Evolutionary conservation across 129 eudicot species (phyloP), one percentile per base, ranked within the genome.

Genomic region (Dittrichia graveolens): DNA sequence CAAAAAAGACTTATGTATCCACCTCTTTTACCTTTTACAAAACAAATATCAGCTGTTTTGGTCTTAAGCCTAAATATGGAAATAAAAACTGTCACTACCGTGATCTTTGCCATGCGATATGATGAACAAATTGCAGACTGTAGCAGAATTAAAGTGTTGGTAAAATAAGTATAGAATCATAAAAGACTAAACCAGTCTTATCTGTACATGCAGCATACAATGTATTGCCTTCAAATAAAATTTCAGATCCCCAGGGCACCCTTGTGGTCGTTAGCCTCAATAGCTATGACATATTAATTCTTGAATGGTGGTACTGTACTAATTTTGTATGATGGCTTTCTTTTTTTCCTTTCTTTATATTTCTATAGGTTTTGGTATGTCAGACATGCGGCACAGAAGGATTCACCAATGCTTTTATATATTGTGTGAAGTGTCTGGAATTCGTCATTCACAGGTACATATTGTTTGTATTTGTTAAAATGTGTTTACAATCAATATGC

Each of bases 381-480:
- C 78, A 69, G 64, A 78, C 82, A 11, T 89, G 96, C 74, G 96
- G 96, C 10, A 87, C 66, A 54, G 43, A 60, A 74, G 95, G 95
- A 67, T 73, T 54, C 57, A 35, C 56, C 2, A 86, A 83, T 70
- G 85, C 91, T 7, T 81, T 66, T 64, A 60, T 85, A 37, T 81
- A 83, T 61, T 89, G 96, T 75, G 83, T 85, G 19, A 81, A 73
- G 74, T 89, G 96, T 68, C 42, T 83, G 14, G 57, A 41, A 14
- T 70, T 15, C 68, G 87, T 72, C 44, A 69, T 89, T 48, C 96
- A 89, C 74, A 86, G 91, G 96, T 89, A 85, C 62, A 61, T 34
- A 42, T 61, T 61, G 48, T 41, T 14, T 61, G 58, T 15, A 73
- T 37, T 37, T 40, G 61, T 13, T 13, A 9, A 46, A 47, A 8